Evolutionary conservation across 2,329 filamentous ascomycete species (phyloP), one percentile per base, ranked within the genome.

Genomic region (Penicillium verrucosum): DNA sequence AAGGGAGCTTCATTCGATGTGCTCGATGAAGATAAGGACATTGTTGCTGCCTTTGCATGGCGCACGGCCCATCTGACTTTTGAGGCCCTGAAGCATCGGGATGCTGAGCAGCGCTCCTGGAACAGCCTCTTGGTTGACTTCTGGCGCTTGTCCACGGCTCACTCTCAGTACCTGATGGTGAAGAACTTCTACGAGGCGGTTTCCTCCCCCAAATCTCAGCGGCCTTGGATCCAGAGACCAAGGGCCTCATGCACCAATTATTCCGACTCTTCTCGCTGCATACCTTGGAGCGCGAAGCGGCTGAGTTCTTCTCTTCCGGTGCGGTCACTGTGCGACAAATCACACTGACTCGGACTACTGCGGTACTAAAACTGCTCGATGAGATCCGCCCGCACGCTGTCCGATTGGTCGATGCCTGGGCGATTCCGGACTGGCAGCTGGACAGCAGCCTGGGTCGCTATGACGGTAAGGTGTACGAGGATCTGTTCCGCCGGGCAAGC

Each of bases 41-140:
- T 91, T 16, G 88, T 91, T 23, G 82, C 82, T 36, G 88, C 89
- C 1, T 92, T 89, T 65, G 88, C 86, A 7, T 91, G 88, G 89
- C 85, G 89, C 44, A 84, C 87, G 0, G 83, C 89, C 0, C 89
- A 85, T 75, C 78, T 91, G 51, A 89, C 88, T 12, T 91, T 91
- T 63, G 88, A 91, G 68, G 87, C 87, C 0, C 82, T 89, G 36
- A 87, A 87, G 73, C 86, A 89, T 75, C 82, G 88, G 45, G 89
- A 91, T 66, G 83, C 84, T 60, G 86, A 90, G 71, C 90, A 90
- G 79, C 84, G 85, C 67, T 82, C 87, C 0, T 92, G 88, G 89
- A 92, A 91, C 76, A 87, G 84, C 58, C 80, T 92, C 9, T 81
- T 92, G 16, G 85, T 91, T 14, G 87, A 91, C 74, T 91, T 92